Evolutionary conservation across 192 early-diverging fungal species (phyloP), one percentile per base, ranked within the genome.

Genomic region (Coemansia sp.): DNA sequence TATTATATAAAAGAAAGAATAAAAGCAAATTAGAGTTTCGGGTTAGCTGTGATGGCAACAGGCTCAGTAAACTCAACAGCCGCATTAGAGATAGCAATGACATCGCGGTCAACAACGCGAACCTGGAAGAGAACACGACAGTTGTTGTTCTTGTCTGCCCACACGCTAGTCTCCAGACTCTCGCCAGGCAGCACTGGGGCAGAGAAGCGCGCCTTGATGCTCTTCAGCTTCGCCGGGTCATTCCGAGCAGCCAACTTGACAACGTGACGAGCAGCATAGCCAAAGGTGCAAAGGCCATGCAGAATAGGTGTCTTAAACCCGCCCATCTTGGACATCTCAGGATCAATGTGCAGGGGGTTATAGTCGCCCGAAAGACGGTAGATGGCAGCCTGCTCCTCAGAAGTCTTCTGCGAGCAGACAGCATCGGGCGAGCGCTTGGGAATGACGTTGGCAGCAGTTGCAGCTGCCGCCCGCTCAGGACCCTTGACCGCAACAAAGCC

Each of bases 311-410:
- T 89, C 38, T 98, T 91, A 77, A 98, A 99, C 19, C 96, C 96
- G 56, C 94, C 97, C 56, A 97, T 85, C 41, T 86, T 84, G 34
- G 92, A 88, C 94, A 98, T 95, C 26, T 87, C 82, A 3, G 97
- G 96, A 77, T 98, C 96, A 68, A 99, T 92, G 73, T 99, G 97
- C 63, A 99, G 83, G 65, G 97, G 97, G 79, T 99, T 99, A 78
- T 76, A 90, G 83, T 99, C 97, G 62, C 96, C 97, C 8, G 87
- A 88, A 60, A 98, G 83, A 49, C 94, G 94, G 86, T 99, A 99
- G 41, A 99, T 68, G 8, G 94, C 95, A 24, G 98, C 98, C 81
- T 94, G 92, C 50, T 94, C 89, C 68, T 93, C 93, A 53, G 65
- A 65, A 1, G 95, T 97, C 87, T 95, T 95, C 66, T 96, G 93